Base-by-base conservation (phyloP, 257 asterid species). In the Plantago major region DNA sequence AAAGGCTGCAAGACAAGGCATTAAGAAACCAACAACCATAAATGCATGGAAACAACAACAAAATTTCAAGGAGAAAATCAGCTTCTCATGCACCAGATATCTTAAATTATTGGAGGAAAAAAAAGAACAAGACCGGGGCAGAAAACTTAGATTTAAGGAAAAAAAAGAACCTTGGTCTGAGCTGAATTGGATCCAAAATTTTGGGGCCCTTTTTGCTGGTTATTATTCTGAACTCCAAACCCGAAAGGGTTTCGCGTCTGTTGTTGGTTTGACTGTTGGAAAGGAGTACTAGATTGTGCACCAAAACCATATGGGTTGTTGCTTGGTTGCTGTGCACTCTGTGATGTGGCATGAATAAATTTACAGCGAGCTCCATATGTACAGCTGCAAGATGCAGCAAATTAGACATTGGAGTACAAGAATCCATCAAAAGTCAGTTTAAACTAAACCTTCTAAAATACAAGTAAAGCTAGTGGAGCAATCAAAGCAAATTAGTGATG, bases 301-400 rank as follows among this genome's bases (percentile, higher is more conserved):
- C 94, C 98, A 60, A 84, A 84, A 55, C 95, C 98, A 67, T 81
- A 86, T 18, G 90, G 75, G 66, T 79, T 91, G 56, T 77, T 64
- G 40, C 77, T 87, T 38, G 84, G 65, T 56, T 77, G 86, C 63
- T 82, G 90, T 11, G 77, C 73, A 33, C 80, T 65, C 65, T 81
- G 88, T 13, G 77, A 73, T 37, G 84, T 66, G 62, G 74, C 79
- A 72, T 92, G 99, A 62, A 84, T 73, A 82, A 73, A 85, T 71
- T 75, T 80, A 79, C 96, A 90, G 26, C 74, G 83, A 3, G 78
- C 85, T 16, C 98, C 96, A 82, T 67, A 85, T 50, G 51, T 81
- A 67, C 97, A 89, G 74, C 99, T 92, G 82, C 58, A 71, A 58
- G 65, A 80, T 73, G 75, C 51, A 66, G 61, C 54, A 40, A 70